A percentile compares a stretch with the other conserved stretches of the same genome.
Evolutionary conservation across 495 filamentous ascomycete genomes (phyloP).

Genomic region (Chaetomium tenue): DNA sequence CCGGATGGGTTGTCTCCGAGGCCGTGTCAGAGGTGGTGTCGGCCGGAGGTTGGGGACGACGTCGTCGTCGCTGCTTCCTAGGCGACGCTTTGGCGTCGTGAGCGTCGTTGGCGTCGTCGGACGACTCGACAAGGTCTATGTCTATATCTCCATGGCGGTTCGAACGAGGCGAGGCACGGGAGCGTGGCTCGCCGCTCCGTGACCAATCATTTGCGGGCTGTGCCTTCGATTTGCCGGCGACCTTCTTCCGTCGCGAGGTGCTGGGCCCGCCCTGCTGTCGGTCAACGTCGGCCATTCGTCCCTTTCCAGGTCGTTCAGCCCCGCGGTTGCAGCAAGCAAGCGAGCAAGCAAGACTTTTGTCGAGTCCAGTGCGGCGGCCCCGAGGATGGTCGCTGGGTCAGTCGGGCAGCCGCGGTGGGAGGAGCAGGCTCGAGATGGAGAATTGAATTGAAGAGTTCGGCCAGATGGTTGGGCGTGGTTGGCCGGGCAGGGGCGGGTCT

Average conservation of each 20-base stretch:
- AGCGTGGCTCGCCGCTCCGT: conserved; percentile 32
- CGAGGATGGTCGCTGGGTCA: conserved; percentile 6
- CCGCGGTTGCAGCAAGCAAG: conserved; percentile 26
- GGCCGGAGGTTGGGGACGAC: conserved; percentile 22
- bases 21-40: conserved; percentile 19
- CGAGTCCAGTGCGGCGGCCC: conserved; percentile 12
- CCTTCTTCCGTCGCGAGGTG: conserved; percentile 39
- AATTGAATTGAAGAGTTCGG: conserved; percentile 20
- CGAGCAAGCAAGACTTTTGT: conserved; percentile 11
- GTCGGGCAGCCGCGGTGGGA: conserved; percentile 16
- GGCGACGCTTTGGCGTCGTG: conserved; percentile 28
- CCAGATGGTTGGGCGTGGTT: conserved; percentile 40
- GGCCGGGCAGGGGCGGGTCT: conserved; percentile 28
- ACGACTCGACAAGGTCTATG: conserved; percentile 28
- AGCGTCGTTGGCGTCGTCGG: conserved; percentile 26
- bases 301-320: conserved; percentile 38
- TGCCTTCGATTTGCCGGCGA: conserved; percentile 36
- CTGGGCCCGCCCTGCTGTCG: conserved; percentile 33
- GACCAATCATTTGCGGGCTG: conserved; percentile 45
- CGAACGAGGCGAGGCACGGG: conserved; percentile 45
- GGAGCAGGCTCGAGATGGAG: conserved; percentile 26
- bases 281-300: conserved; percentile 46
- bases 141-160: conserved; percentile 39
- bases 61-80: conserved; percentile 26
- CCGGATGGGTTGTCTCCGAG: conserved; percentile 21